Evolutionary conservation across 305 asterid species (phyloP).

Genomic region (Fraxinus floribunda): DNA sequence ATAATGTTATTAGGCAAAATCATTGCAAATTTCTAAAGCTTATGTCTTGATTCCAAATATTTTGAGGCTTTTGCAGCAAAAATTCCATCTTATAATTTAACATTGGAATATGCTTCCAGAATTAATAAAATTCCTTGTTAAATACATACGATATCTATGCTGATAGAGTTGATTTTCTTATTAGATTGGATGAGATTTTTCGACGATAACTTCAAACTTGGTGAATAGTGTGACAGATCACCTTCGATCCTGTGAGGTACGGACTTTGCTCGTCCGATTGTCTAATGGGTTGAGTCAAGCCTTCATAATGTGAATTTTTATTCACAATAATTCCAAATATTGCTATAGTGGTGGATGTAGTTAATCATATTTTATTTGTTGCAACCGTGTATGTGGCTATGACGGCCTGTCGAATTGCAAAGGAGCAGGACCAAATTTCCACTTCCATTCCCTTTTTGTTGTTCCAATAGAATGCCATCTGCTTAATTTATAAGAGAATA

Average conservation of each 20-base stretch:
- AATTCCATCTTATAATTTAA: too few species aligned
- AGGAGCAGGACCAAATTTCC: constrained; percentile 31
- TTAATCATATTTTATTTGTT: neutral
- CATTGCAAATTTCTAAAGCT: too few species aligned
- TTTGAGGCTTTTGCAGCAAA: too few species aligned
- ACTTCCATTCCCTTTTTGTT: constrained; percentile 10
- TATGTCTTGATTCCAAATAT: too few species aligned
- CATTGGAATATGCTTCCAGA: too few species aligned
- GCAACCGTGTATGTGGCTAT: neutral
- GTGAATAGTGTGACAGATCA: neutral
- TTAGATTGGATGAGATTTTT: too few species aligned
- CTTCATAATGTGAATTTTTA: neutral
- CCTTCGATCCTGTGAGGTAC: neutral
- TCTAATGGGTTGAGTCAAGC: neutral
- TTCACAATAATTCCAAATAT: neutral
- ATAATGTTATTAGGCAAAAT: neutral
- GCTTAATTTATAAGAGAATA: neutral
- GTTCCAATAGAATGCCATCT: neutral
- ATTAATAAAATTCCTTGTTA: too few species aligned
- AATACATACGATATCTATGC: too few species aligned
- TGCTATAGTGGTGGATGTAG: neutral
- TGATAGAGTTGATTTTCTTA: too few species aligned
- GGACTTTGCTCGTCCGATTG: neutral
- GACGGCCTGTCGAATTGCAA: neutral
- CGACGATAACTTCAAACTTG: too few species aligned